Evolutionary conservation across 1,284 basidiomycete species (phyloP).

Genomic region (Heliocybe sulcata): DNA sequence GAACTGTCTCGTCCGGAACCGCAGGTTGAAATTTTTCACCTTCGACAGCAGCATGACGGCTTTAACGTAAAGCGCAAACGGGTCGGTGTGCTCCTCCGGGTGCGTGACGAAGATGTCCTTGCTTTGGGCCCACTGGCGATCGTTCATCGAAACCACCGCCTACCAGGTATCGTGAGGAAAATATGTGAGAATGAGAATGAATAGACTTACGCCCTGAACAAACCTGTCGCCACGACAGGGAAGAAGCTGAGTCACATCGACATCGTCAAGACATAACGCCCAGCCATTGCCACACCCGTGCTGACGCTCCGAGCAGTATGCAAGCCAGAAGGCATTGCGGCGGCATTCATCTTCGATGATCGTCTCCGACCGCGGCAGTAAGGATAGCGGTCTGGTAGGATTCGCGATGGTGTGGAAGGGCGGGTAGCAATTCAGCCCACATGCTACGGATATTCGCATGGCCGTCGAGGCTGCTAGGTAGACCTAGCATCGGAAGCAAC

Average conservation of each 20-base stretch:
- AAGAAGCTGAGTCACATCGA: conserved; percentile 62
- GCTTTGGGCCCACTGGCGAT: conserved; percentile 65
- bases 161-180: conserved; percentile 18
- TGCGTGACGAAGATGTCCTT: conserved; percentile 51
- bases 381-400: conserved; percentile 42
- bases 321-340: conserved; percentile 68
- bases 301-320: conserved; percentile 59
- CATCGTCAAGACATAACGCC: conserved; percentile 64
- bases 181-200: background rate
- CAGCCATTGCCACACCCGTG: conserved; percentile 64
- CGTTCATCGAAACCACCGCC: conserved; percentile 43
- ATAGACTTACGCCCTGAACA: conserved; percentile 44
- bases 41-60: conserved; percentile 57
- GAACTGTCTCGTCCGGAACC: conserved; percentile 54
- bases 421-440: conserved; percentile 63
- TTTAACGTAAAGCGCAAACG: conserved; percentile 72
- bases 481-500: background rate
- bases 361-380: conserved; percentile 50
- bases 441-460: conserved; percentile 33
- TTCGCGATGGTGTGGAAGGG: conserved; percentile 59
- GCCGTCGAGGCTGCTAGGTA: background rate
- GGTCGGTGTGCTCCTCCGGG: conserved; percentile 56
- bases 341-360: conserved; percentile 63
- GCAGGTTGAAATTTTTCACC: conserved; percentile 66
- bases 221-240: conserved; percentile 57